Percentiles rank a stretch among this genome's conserved stretches.
Evolutionary conservation across 163 green algal genomes (phyloP).

Genomic region (Picocystis sp.): DNA sequence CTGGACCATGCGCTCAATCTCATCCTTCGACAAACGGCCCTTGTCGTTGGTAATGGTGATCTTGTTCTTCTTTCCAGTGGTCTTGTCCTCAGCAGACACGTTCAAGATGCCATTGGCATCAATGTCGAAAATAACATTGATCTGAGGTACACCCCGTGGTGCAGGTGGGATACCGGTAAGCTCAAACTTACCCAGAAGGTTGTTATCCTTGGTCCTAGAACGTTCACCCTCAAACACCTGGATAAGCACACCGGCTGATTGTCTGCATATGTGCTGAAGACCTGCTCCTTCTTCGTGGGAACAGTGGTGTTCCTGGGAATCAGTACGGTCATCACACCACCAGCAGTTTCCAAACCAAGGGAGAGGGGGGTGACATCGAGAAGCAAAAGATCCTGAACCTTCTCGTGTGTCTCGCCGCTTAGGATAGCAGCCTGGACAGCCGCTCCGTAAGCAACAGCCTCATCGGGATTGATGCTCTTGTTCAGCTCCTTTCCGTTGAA

Average conservation of each 20-base stretch:
- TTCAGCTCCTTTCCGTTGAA: slow-evolving; percentile 96
- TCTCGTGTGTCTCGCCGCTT: slow-evolving; percentile 31
- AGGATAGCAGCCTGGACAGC: slow-evolving; percentile 81
- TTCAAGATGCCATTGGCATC: slow-evolving; percentile 90
- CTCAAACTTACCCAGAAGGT: slow-evolving; percentile 94
- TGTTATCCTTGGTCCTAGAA: slow-evolving; percentile 76
- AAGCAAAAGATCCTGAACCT: slow-evolving; percentile 52
- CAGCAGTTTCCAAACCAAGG: slow-evolving; percentile 84
- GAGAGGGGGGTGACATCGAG: slow-evolving; percentile 86
- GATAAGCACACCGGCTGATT: slow-evolving; percentile 38
- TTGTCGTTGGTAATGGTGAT: slow-evolving; percentile 55
- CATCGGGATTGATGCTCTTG: slow-evolving; percentile 98
- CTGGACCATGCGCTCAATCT: slow-evolving; percentile 90
- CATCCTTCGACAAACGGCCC: slow-evolving; percentile 72
- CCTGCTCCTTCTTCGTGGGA: slow-evolving; percentile 95
- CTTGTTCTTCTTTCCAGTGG: slow-evolving; percentile 51
- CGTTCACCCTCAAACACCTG: slow-evolving; percentile 79
- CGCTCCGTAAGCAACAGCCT: slow-evolving; percentile 94
- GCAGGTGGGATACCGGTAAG: slow-evolving; percentile 80
- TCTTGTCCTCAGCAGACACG: slow-evolving; percentile 83
- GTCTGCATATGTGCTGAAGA: slow-evolving; percentile 93
- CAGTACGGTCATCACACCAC: slow-evolving; percentile 73
- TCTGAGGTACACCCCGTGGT: slow-evolving; percentile 76
- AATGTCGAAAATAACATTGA: slow-evolving; percentile 86
- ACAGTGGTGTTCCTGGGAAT: slow-evolving; percentile 95